phyloP scores from a whole-genome alignment of 2,329 filamentous ascomycete genomes.

The Trichoderma endophyticum region DNA sequence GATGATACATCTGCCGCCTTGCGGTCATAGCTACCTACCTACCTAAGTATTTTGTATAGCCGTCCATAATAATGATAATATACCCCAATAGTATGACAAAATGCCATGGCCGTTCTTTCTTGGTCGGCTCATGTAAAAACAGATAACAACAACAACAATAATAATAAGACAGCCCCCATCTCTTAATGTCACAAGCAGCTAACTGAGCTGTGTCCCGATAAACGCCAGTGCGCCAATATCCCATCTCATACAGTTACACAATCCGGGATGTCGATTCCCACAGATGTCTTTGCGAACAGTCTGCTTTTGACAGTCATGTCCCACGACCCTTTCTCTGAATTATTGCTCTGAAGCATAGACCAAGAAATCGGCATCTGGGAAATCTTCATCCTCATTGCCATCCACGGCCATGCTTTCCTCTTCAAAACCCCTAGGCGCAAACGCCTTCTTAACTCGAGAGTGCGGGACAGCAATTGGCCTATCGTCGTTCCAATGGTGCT shows the following conservation, averaged over 20 bases:
- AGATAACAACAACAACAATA: background rate
- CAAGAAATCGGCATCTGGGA: slow-evolving; percentile 67
- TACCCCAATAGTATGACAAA: background rate
- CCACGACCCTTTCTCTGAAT: slow-evolving; percentile 43
- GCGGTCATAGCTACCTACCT: background rate
- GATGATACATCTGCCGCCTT: background rate
- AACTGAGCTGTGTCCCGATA: background rate
- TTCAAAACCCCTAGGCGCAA: slow-evolving; percentile 26
- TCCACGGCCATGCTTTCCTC: slow-evolving; percentile 48
- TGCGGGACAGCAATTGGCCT: slow-evolving; percentile 50
- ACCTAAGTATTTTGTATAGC: background rate
- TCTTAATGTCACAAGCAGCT: background rate
- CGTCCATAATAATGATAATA: background rate
- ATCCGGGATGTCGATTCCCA: background rate
- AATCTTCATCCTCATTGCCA: slow-evolving; percentile 44
- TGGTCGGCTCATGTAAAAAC: background rate
- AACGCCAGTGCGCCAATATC: background rate
- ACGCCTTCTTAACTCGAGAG: slow-evolving; percentile 30
- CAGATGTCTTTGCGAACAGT: background rate
- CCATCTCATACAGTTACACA: background rate
- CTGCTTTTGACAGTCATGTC: slow-evolving; percentile 19
- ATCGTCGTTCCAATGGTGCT: slow-evolving; percentile 29
- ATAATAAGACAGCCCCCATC: background rate
- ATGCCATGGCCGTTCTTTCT: background rate
- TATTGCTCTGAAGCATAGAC: slow-evolving; percentile 39